phyloP scores from a whole-genome alignment of 2,329 filamentous ascomycete species.

The Fusarium sp. region DNA sequence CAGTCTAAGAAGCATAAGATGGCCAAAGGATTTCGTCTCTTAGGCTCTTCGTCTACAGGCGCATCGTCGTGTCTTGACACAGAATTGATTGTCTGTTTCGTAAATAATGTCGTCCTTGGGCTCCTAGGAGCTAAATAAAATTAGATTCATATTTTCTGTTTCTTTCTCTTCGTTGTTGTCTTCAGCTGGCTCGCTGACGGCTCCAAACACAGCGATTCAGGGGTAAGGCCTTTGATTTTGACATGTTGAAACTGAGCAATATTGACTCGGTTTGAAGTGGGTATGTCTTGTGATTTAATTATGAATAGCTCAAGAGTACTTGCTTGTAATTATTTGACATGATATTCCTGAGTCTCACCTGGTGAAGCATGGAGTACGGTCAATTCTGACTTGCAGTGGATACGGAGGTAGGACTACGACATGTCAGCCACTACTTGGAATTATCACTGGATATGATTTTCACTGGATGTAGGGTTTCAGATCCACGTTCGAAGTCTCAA shows the following conservation, averaged over 20 bases:
- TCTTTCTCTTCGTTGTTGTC: neutral
- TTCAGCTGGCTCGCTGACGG: neutral
- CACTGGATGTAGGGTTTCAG: neutral
- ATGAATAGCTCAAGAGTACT: neutral
- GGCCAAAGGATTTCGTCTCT: neutral
- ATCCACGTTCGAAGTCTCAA: neutral
- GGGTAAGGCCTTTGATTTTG: neutral
- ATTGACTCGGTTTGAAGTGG: neutral
- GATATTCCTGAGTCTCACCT: neutral
- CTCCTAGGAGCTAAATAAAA: accelerated
- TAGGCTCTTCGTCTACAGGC: neutral
- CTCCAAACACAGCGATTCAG: neutral
- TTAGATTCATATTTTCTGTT: neutral
- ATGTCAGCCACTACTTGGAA: neutral
- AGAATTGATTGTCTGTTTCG: neutral
- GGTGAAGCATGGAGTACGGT: neutral
- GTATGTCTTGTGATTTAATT: neutral
- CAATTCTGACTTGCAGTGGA: neutral
- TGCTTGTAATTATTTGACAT: accelerated
- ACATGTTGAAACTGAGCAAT: neutral
- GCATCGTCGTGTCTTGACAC: neutral
- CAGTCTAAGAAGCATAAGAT: neutral
- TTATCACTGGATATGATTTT: neutral
- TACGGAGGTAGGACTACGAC: too few species aligned
- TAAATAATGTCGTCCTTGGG: neutral